A percentile compares a stretch with the other conserved stretches of the same genome.
Evolutionary conservation across 257 asterid species (phyloP).

Genomic region (Oldenlandia corymbosa): DNA sequence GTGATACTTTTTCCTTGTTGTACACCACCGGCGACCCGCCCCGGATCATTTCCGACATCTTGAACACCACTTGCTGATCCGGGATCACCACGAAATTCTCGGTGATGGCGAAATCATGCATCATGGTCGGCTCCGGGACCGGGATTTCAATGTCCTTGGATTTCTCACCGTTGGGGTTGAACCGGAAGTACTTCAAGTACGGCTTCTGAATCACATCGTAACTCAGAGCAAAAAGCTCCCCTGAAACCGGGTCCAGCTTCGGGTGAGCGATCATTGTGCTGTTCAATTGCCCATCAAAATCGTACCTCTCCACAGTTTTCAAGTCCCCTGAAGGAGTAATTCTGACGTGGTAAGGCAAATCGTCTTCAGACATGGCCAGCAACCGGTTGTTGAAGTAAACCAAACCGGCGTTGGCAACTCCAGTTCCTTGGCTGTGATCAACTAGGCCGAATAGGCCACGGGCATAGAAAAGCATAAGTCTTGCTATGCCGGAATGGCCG

Average conservation of each 20-base stretch:
- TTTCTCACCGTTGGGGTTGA: slow-evolving; percentile 52
- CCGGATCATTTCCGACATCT: slow-evolving; percentile 77
- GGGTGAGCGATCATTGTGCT: slow-evolving; percentile 99
- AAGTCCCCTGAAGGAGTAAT: slow-evolving; percentile 66
- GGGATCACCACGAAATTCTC: slow-evolving; percentile 74
- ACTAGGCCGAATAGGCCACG: slow-evolving; percentile 68
- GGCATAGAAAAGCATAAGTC: slow-evolving; percentile 75
- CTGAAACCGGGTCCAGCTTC: slow-evolving; percentile 76
- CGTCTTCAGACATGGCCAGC: slow-evolving; percentile 96
- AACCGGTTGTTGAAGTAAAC: slow-evolving; percentile 72
- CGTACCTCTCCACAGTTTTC: slow-evolving; percentile 57
- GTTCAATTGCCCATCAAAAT: slow-evolving; percentile 46
- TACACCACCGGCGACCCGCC: slow-evolving; percentile 96
- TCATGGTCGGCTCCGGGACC: slow-evolving; percentile 83
- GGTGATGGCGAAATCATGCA: slow-evolving; percentile 97
- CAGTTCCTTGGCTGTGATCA: slow-evolving; percentile 69
- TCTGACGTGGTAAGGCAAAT: slow-evolving; percentile 74
- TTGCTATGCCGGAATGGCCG: slow-evolving; percentile 87
- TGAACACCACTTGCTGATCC: slow-evolving; percentile 94
- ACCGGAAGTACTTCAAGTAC: slow-evolving; percentile 68
- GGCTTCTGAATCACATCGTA: slow-evolving; percentile 91
- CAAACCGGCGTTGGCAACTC: slow-evolving; percentile 95
- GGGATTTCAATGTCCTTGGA: slow-evolving; percentile 83
- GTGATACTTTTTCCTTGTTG: slow-evolving; percentile 51
- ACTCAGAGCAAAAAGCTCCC: slow-evolving; percentile 85